phyloP scores from a whole-genome alignment of 768 basidiomycete genomes.

The Cystobasidium onofrii region DNA sequence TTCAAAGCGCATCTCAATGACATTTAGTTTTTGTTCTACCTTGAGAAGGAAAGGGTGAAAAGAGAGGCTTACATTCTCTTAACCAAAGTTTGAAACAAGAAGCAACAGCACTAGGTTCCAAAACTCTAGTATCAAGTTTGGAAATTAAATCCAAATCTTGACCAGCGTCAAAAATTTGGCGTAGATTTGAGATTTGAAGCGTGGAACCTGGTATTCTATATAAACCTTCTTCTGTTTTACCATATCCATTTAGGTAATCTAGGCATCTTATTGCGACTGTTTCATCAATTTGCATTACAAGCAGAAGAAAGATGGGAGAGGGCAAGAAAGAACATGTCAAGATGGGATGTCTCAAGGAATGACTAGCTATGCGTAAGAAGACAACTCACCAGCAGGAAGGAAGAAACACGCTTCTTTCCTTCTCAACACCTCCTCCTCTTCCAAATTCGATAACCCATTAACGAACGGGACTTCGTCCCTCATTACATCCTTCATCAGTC shows the following conservation, averaged over 20 bases:
- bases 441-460: not conserved
- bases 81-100: slow-evolving; percentile 31
- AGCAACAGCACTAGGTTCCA: slow-evolving; percentile 32
- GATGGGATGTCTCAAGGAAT: too few relatives aligned
- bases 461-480: not conserved
- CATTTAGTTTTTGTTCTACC: too few relatives aligned
- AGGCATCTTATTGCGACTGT: slow-evolving; percentile 31
- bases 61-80: slow-evolving; percentile 27
- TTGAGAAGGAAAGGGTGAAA: not conserved
- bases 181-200: slow-evolving; percentile 20
- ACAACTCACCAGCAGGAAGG: slow-evolving; percentile 28
- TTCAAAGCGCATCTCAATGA: too few relatives aligned
- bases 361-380: not conserved
- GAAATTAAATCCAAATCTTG: slow-evolving; percentile 27
- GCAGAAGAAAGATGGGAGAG: not conserved
- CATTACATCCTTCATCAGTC: not conserved
- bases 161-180: slow-evolving; percentile 31
- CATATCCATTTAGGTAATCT: slow-evolving; percentile 33
- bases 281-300: not conserved
- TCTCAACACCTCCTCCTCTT: not conserved
- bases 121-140: slow-evolving; percentile 3
- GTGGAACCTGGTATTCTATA: slow-evolving; percentile 32
- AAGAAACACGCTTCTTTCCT: slow-evolving; percentile 3
- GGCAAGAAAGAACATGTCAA: not conserved
- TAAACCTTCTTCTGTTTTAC: slow-evolving; percentile 33